phyloP scores from a whole-genome alignment of 2,329 filamentous ascomycete genomes.

The Domatiomyces catenatus region DNA sequence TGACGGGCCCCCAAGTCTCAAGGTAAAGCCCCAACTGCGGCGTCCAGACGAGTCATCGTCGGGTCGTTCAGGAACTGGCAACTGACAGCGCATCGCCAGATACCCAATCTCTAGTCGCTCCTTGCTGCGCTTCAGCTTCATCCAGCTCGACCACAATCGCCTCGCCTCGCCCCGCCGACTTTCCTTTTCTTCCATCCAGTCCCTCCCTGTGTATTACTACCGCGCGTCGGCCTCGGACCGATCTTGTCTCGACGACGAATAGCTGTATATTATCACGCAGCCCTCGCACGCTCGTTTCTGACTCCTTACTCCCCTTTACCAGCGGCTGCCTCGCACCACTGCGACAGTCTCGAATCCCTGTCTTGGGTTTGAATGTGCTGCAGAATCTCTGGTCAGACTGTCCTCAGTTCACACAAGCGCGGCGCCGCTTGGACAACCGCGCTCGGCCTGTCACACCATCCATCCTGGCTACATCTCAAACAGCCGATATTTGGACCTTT shows the following conservation, averaged over 20 bases:
- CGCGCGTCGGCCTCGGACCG: background rate
- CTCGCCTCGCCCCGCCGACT: background rate
- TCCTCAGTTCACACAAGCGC: background rate
- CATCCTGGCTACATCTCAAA: background rate
- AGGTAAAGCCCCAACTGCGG: conserved; percentile 1
- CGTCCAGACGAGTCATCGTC: background rate
- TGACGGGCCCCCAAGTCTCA: conserved; percentile 5
- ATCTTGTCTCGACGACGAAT: background rate
- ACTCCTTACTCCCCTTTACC: background rate
- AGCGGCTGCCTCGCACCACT: background rate
- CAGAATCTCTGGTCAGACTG: background rate
- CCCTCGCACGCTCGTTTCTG: background rate
- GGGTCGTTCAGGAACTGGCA: background rate
- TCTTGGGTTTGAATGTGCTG: background rate
- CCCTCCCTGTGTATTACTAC: background rate
- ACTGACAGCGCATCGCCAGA: background rate
- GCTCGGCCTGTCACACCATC: background rate
- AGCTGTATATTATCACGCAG: background rate
- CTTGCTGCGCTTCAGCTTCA: background rate
- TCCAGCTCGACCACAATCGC: background rate
- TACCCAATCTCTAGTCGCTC: background rate
- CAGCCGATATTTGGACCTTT: background rate
- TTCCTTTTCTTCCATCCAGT: background rate
- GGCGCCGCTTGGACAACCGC: too few relatives aligned
- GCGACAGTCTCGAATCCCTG: background rate